Evolutionary conservation across 164 flowering plant species (phyloP), one percentile per base, ranked within the genome.

Genomic region (Aristolochia fimbriata): DNA sequence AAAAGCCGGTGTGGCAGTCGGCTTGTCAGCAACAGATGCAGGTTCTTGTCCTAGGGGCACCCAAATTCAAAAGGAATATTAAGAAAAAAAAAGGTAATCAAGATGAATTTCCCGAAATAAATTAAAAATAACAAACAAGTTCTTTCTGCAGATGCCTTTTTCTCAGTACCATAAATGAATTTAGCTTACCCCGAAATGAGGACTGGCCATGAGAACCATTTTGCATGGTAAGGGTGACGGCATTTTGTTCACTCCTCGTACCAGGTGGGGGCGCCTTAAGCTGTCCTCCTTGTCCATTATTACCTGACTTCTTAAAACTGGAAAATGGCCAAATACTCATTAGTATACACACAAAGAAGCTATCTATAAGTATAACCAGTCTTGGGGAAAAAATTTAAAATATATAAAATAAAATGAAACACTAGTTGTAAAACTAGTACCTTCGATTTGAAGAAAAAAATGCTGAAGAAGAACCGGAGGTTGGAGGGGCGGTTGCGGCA

Each of bases 231-330:
- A 67, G 80, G 0, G 69, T 57, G 43, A 37, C 57, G 24, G 60
- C 63, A 70, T 60, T 61, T 2, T 49, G 43, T 27, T 74, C 82
- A 13, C 70, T 55, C 67, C 66, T 76, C 58, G 66, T 63, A 65
- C 70, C 48, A 6, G 70, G 49, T 7, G 54, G 54, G 52, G 59
- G 70, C 45, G 49, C 70, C 77, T 81, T 78, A 48, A 80, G 47
- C 49, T 84, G 87, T 33, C 73, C 86, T 65, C 86, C 86, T 73
- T 84, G 98, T 49, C 80, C 93, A 87, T 80, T 76, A 63, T 64
- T 73, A 58, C 58, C 37, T 57, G 77, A 31, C 74, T 81, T 83
- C 76, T 74, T 86, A 61, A 64, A 75, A 64, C 93, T 84, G 51
- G 46, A 24, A 57, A 14, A 21, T 22, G 15, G n/a, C 23, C 3